Evolutionary conservation across 2,329 filamentous ascomycete species (phyloP).

Genomic region (Sodiomyces alkalinus): DNA sequence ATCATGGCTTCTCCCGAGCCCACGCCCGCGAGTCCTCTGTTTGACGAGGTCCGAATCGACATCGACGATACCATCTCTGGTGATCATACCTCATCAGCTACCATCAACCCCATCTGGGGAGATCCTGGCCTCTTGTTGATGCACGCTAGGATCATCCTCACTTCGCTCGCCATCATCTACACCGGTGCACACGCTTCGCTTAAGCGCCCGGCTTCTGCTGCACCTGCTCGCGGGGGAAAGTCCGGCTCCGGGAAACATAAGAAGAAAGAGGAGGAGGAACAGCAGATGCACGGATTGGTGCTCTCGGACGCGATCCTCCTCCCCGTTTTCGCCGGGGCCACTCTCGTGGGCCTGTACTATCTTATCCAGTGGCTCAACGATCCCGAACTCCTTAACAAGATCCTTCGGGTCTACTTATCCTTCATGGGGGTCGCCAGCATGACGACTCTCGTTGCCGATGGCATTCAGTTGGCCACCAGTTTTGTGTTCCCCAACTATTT

Average conservation of each 20-base stretch:
- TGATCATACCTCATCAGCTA: conserved; percentile 15
- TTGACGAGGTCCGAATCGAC: conserved; percentile 17
- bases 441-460: conserved; percentile 58
- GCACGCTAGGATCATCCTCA: conserved; percentile 35
- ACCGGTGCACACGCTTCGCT: conserved; percentile 75
- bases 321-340: conserved; percentile 59
- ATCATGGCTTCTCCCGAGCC: conserved; percentile 6
- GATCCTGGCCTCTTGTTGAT: conserved; percentile 27
- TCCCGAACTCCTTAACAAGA: conserved; percentile 64
- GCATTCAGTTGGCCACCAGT: conserved; percentile 45
- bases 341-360: conserved; percentile 67
- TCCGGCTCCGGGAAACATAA: conserved; percentile 21
- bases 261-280: conserved; percentile 25
- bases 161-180: conserved; percentile 71
- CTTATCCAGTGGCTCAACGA: conserved; percentile 82
- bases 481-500: conserved; percentile 64
- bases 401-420: conserved; percentile 74
- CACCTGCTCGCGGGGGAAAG: conserved; percentile 19
- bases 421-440: conserved; percentile 65
- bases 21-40: conserved; percentile 3
- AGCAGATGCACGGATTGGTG: conserved; percentile 45
- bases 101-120: conserved; percentile 11
- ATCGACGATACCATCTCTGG: conserved; percentile 9
- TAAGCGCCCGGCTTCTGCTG: conserved; percentile 67
- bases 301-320: conserved; percentile 74